These are phyloP conservation scores for Drechslerella dactyloides DNA, from an alignment of 2,329 filamentous ascomycete genomes.

Conservation along the genomic window DNA sequence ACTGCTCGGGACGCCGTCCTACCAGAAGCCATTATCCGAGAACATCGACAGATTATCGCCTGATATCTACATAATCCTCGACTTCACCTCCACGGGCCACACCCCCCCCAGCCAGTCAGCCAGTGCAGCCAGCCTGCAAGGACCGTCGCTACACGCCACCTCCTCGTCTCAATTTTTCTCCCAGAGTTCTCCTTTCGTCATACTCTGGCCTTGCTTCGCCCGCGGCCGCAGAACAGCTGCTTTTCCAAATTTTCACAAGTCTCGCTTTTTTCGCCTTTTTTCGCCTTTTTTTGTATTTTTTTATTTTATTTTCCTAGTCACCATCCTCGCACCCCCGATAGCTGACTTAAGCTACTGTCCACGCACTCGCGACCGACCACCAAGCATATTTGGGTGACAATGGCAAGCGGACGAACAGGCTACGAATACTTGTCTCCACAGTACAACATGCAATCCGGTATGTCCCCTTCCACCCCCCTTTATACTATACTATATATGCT, in stretches of 20 bases:
- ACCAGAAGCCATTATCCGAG: neutral
- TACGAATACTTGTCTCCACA: slow-evolving; percentile 51
- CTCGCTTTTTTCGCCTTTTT: slow-evolving; percentile 1
- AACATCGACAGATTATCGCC: slow-evolving; percentile 45
- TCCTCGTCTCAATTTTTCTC: neutral
- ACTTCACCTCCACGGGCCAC: slow-evolving; percentile 1
- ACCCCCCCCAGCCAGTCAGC: slow-evolving; percentile 2
- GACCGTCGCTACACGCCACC: slow-evolving; percentile 38
- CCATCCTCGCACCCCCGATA: slow-evolving; percentile 42
- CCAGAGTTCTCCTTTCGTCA: slow-evolving; percentile 2
- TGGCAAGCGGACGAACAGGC: slow-evolving; percentile 50
- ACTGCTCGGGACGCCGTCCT: neutral
- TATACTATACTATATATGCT: neutral
- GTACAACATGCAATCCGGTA: slow-evolving; percentile 51
- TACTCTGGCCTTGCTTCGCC: slow-evolving; percentile 8
- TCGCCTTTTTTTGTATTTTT: slow-evolving; percentile 13
- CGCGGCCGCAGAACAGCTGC: neutral
- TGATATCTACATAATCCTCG: slow-evolving; percentile 34
- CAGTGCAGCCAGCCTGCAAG: slow-evolving; percentile 3
- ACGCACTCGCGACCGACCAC: slow-evolving; percentile 44
- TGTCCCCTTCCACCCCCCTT: slow-evolving; percentile 30
- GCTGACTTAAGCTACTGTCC: slow-evolving; percentile 30
- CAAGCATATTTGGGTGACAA: slow-evolving; percentile 49
- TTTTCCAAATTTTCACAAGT: neutral
- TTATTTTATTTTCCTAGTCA: slow-evolving; percentile 43